These are phyloP conservation scores for Eucalyptus dawsonii DNA, from an alignment of 345 rosid genomes.

Conservation along the genomic window DNA sequence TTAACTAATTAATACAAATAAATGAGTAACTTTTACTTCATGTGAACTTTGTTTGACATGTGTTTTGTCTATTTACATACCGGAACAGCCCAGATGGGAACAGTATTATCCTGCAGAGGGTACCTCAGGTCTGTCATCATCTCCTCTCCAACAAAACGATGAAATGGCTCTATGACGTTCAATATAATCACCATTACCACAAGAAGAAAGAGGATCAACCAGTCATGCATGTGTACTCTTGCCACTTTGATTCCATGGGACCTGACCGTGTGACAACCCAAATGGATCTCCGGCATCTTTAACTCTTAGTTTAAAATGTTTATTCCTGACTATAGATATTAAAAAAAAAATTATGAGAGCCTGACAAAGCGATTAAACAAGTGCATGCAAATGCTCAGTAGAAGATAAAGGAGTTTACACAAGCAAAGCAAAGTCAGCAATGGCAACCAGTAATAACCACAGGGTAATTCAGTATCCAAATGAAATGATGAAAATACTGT, in stretches of 20 bases:
- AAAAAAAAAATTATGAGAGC: background rate
- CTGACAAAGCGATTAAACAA: background rate
- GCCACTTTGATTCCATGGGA: constrained; percentile 76
- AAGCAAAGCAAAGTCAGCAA: background rate
- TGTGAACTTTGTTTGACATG: background rate
- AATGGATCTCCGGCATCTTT: constrained; percentile 67
- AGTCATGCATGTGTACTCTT: constrained; percentile 75
- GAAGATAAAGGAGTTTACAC: background rate
- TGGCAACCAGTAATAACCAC: background rate
- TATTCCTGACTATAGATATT: background rate
- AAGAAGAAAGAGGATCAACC: constrained; percentile 79
- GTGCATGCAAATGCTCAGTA: background rate
- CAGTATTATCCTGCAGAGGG: constrained; percentile 64
- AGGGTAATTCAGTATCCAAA: background rate
- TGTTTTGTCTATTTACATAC: constrained; percentile 24
- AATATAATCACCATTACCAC: constrained; percentile 40
- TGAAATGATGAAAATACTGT: background rate
- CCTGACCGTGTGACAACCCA: constrained; percentile 66
- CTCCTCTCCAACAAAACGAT: constrained; percentile 78
- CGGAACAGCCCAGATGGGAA: constrained; percentile 88
- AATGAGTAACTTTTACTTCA: background rate
- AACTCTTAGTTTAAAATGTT: background rate
- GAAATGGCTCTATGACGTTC: constrained; percentile 76
- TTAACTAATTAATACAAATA: background rate
- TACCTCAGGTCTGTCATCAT: constrained; percentile 74